phyloP scores from a whole-genome alignment of 805 yeast species.

The Hanseniaspora meyeri region DNA sequence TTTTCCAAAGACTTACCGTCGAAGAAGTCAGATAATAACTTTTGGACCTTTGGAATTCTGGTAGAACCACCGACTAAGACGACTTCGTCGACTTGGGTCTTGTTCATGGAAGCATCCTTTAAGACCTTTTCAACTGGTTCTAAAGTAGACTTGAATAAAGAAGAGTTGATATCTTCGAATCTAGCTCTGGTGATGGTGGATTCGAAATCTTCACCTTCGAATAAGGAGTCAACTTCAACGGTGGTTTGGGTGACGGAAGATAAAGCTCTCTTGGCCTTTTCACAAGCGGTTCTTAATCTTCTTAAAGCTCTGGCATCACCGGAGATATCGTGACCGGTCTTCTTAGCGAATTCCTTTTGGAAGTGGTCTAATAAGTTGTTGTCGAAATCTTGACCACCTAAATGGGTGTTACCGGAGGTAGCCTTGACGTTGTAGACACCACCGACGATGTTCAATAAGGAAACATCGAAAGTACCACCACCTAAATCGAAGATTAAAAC shows the following conservation, averaged over 20 bases:
- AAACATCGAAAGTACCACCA: constrained; percentile 98
- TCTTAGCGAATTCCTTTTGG: constrained; percentile 88
- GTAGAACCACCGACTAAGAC: constrained; percentile 98
- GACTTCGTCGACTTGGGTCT: constrained; percentile 81
- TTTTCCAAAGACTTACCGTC: constrained; percentile 95
- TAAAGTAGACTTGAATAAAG: constrained; percentile 82
- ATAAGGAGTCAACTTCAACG: constrained; percentile 89
- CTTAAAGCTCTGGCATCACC: constrained; percentile 89
- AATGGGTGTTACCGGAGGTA: constrained; percentile 98
- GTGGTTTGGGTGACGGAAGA: constrained; percentile 94
- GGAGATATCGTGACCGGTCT: constrained; percentile 84
- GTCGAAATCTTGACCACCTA: constrained; percentile 99
- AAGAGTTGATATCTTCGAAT: constrained; percentile 91
- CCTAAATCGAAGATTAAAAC: constrained; percentile 91
- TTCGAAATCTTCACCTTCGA: constrained; percentile 91
- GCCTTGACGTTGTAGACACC: constrained; percentile 96
- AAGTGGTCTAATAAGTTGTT: constrained; percentile 88
- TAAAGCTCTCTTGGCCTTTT: constrained; percentile 96
- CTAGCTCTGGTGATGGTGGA: constrained; percentile 93
- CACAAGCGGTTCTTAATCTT: constrained; percentile 97
- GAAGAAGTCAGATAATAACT: constrained; percentile 84
- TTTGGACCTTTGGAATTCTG: constrained; percentile 97
- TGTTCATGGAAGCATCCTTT: constrained; percentile 79
- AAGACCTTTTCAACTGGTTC: constrained; percentile 91
- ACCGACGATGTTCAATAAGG: constrained; percentile 81